These are phyloP conservation scores for Pseudomonodictys pantanalensis DNA, from an alignment of 495 filamentous ascomycete genomes.

Conservation along the genomic window DNA sequence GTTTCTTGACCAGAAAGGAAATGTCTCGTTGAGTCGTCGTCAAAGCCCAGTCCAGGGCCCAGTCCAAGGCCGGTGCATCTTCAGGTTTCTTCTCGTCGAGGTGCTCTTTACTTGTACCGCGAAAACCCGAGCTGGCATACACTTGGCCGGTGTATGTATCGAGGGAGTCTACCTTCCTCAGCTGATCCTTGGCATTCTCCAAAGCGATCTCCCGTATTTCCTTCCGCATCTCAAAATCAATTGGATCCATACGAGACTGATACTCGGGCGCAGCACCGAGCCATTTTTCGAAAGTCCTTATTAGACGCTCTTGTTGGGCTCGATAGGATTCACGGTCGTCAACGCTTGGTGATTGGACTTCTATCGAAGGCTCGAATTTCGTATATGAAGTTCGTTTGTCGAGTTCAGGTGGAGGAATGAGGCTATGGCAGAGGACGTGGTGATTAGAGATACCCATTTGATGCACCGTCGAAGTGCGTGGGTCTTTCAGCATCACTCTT, in stretches of 20 bases:
- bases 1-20: not conserved
- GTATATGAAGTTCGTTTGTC: not conserved
- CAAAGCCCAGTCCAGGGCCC: not conserved
- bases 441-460: not conserved
- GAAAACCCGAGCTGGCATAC: not conserved
- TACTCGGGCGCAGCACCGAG: too few relatives aligned
- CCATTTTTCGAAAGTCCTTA: too few relatives aligned
- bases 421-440: not conserved
- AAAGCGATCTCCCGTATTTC: not conserved
- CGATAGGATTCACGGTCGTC: not conserved
- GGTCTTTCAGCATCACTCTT: not conserved
- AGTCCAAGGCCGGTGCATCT: not conserved
- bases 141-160: not conserved
- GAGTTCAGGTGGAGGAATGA: too few relatives aligned
- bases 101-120: too few relatives aligned
- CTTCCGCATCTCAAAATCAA: too few relatives aligned
- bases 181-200: not conserved
- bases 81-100: not conserved
- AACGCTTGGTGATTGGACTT: not conserved
- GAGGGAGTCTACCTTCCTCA: not conserved
- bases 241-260: too few relatives aligned
- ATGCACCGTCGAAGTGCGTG: not conserved
- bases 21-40: not conserved
- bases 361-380: not conserved
- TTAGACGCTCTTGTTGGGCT: too few relatives aligned